These are phyloP conservation scores for Apiospora saccharicola DNA, from an alignment of 2,329 filamentous ascomycete genomes.

Conservation along the genomic window DNA sequence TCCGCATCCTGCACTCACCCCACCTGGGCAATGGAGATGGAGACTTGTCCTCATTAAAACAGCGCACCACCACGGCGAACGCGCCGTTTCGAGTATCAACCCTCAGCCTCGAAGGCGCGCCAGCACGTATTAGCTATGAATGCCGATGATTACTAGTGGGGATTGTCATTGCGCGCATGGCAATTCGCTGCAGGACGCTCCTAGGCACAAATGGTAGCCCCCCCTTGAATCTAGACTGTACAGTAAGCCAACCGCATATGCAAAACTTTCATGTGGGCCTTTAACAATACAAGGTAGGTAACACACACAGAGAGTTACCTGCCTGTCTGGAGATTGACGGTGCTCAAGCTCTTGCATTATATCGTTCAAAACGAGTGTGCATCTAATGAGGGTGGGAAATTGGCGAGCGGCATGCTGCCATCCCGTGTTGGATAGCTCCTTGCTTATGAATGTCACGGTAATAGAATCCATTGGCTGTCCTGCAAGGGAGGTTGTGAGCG, in stretches of 20 bases:
- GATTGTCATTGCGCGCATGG: background rate
- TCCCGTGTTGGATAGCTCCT: background rate
- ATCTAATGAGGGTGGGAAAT: background rate
- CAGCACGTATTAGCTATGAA: background rate
- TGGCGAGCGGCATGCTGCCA: background rate
- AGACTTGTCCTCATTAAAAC: background rate
- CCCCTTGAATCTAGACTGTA: background rate
- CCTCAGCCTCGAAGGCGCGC: background rate
- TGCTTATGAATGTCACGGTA: background rate
- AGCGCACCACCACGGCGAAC: background rate
- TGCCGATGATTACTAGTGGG: conserved; percentile 5
- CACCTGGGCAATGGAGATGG: background rate
- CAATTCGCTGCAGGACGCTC: background rate
- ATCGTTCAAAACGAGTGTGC: background rate
- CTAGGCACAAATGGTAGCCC: background rate
- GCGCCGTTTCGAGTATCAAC: background rate
- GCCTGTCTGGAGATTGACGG: background rate
- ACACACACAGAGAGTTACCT: background rate
- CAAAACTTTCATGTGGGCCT: conserved; percentile 15
- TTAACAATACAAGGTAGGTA: background rate
- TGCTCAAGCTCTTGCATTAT: background rate
- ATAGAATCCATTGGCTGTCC: background rate
- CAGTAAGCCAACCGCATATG: conserved; percentile 10
- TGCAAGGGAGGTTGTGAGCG: background rate
- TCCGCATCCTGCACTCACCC: background rate